Evolutionary conservation across 345 rosid species (phyloP).

Genomic region (Hevea brasiliensis): DNA sequence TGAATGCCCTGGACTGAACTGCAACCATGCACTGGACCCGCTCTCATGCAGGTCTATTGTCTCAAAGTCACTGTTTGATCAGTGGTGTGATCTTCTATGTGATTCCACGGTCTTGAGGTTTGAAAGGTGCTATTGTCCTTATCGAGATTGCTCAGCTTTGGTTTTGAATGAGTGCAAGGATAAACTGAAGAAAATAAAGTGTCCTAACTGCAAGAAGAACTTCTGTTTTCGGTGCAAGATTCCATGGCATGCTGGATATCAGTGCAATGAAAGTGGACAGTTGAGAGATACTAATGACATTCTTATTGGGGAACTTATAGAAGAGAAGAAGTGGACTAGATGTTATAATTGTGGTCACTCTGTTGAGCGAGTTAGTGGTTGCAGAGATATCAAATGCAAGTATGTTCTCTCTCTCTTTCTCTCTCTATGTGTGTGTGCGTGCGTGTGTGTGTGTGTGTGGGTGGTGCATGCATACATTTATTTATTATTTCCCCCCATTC

Average conservation of each 20-base stretch:
- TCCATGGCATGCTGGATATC: constrained; percentile 35
- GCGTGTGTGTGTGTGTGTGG: background rate
- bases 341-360: constrained; percentile 32
- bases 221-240: constrained; percentile 34
- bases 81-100: constrained; percentile 36
- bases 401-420: constrained; percentile 8
- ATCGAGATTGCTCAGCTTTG: constrained; percentile 29
- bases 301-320: constrained; percentile 25
- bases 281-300: constrained; percentile 30
- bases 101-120: constrained; percentile 12
- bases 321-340: constrained; percentile 30
- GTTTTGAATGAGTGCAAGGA: constrained; percentile 34
- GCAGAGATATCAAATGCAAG: constrained; percentile 31
- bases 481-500: background rate
- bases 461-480: background rate
- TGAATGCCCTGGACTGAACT: constrained; percentile 30
- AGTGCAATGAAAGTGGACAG: constrained; percentile 23
- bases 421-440: background rate
- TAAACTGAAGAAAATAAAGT: constrained; percentile 24
- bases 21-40: constrained; percentile 28
- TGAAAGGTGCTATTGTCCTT: constrained; percentile 35
- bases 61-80: constrained; percentile 19
- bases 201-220: constrained; percentile 31
- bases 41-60: constrained; percentile 25
- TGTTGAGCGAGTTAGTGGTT: constrained; percentile 29